Base-by-base conservation (phyloP, 257 asterid species). In the Ballota nigra region DNA sequence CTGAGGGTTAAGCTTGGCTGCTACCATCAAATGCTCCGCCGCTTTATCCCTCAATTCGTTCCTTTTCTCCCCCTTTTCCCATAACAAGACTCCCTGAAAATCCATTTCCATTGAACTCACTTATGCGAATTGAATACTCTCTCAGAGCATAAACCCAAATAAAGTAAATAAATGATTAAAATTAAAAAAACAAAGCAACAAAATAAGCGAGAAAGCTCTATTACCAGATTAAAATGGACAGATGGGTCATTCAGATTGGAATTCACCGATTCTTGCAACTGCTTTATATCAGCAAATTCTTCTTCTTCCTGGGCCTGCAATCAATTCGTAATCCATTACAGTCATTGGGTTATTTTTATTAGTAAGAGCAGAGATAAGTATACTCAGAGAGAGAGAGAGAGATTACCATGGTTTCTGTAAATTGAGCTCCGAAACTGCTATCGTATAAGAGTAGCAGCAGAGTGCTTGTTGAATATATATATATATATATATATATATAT, bases 1-100 rank as follows among this genome's bases (percentile, higher is more conserved):
- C 72, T 86, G 89, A 22, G 99, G 97, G 75, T 91, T 83, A 22
- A 89, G 85, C 76, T 89, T 94, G 26, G 85, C 98, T 0, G 96
- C 90, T 19, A 72, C 26, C 78, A 94, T 83, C 16, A 94, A 89
- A 74, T 88, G 95, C 83, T 94, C 96, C 68, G 83, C 95, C 15
- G 97, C 92, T 79, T 84, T 82, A 40, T 68, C 87, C 81, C 74
- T 83, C 58, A 66, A 26, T 22, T 79, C 83, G 8, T 24, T 77
- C 61, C 73, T 77, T 43, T 52, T 64, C 57, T 83, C 94, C 70
- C 89, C 96, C 69, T 78, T 84, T 52, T 84, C 88, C 99, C 97
- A 94, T 63, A 94, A 69, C 52, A 85, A 70, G 60, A 83, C 83
- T 11, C 96, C 99, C 95, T 91, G 75, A 57, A 72, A 73, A 75